phyloP scores from a whole-genome alignment of 73 alveolate genomes.

The Breviolum minutum region DNA sequence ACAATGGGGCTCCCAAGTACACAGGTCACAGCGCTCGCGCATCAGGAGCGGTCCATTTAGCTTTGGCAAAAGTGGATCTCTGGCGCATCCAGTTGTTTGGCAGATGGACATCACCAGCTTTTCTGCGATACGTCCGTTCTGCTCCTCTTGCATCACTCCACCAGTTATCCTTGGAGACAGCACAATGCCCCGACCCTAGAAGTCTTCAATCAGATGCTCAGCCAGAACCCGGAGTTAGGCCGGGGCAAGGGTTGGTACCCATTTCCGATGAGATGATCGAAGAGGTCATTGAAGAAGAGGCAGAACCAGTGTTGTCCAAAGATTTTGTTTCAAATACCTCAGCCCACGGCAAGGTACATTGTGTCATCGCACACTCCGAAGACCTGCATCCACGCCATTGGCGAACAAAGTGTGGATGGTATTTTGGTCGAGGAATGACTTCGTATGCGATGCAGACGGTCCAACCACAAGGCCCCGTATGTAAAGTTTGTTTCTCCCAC shows the following conservation, averaged over 20 bases:
- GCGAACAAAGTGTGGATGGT: background rate
- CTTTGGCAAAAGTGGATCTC: background rate
- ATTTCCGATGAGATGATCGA: background rate
- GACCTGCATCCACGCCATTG: background rate
- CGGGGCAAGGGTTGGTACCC: too few species aligned
- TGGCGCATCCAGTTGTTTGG: slow-evolving; percentile 33
- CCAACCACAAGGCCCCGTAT: background rate
- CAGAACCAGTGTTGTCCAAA: too few species aligned
- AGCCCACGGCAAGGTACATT: background rate
- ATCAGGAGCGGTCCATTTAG: background rate
- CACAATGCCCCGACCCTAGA: background rate
- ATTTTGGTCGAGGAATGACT: background rate
- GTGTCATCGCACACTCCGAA: background rate
- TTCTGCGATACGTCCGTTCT: background rate
- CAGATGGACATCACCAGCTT: background rate
- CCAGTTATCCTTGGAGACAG: too few species aligned
- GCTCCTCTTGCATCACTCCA: background rate
- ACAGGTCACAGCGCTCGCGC: background rate
- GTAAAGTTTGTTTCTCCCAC: background rate
- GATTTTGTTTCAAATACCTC: background rate
- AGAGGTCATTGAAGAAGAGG: background rate
- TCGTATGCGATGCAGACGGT: background rate
- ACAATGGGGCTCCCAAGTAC: background rate
- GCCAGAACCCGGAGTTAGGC: background rate
- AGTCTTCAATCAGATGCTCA: background rate